Evolutionary conservation across 75 land plant genomes (phyloP), one percentile per base, ranked within the genome.

Genomic region (Pinus taeda): DNA sequence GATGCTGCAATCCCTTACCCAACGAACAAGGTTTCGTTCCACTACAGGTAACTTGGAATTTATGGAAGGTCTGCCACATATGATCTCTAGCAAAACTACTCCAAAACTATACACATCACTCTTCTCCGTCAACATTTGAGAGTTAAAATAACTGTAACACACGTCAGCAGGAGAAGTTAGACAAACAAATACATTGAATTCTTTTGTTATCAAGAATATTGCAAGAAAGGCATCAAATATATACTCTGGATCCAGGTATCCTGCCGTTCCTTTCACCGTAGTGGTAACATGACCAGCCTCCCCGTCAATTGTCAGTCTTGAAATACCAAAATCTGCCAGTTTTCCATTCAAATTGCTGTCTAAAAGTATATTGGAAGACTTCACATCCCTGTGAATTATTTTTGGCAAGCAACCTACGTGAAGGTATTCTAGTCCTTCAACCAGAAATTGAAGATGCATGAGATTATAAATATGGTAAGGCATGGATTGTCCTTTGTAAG

Each of bases 191-290:
- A 7, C 62, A 60, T n/a, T n/a, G 21, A 60, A 17, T 18, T 5
- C 21, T 60, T n/a, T 18, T 17, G 62, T n/a, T 6, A n/a, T 60
- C 62, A 60, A 72, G 15, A 53, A 11, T 22, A 33, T 33, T 33
- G 33, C 33, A 33, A 33, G 33, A 33, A 33, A 33, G 1, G 12
- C 20, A n/a, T 33, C 5, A 6, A 22, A 45, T 45, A 15, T 60
- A 59, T 90, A 90, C 82, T 90, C 89, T 14, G 87, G 92, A 76
- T 90, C 92, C 57, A 90, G 77, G 77, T 87, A 90, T 14, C 92
- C 92, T n/a, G 86, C 80, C 9, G 87, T 90, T 56, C 89, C 92
- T 37, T 90, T 90, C 4, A 87, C 87, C 12, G 70, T 79, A 14
- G 92, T 85, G 64, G 87, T 86, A 12, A 90, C 90, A 73, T 90